phyloP scores from a whole-genome alignment of 192 early-diverging fungal genomes.

The Gonapodya sp. region DNA sequence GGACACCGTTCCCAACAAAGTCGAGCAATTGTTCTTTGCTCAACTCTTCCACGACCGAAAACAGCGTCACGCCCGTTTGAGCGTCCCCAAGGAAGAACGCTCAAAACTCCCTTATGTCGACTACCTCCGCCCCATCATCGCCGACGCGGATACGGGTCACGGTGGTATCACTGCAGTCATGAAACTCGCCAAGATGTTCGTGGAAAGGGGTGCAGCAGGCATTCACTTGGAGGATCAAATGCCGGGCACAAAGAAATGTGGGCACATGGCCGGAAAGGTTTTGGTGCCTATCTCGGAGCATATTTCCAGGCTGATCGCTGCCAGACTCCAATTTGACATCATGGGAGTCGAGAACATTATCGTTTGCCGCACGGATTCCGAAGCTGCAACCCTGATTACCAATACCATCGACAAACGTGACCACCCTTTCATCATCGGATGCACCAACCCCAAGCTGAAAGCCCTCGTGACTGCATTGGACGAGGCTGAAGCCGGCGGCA shows the following conservation, averaged over 20 bases:
- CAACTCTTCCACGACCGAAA: conserved; percentile 96
- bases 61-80: conserved; percentile 82
- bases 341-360: conserved; percentile 94
- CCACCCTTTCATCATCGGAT: conserved; percentile 91
- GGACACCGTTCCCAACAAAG: conserved; percentile 90
- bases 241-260: conserved; percentile 96
- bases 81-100: conserved; percentile 53
- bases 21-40: conserved; percentile 95
- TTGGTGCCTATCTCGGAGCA: conserved; percentile 96
- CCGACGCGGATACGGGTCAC: conserved; percentile 96
- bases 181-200: conserved; percentile 96
- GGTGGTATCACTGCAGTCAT: conserved; percentile 96
- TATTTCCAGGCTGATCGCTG: conserved; percentile 90
- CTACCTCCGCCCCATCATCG: conserved; percentile 89
- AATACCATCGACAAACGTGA: conserved; percentile 94
- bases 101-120: conserved; percentile 65
- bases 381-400: conserved; percentile 92
- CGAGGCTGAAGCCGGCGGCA: conserved; percentile 66
- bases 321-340: conserved; percentile 94
- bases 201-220: conserved; percentile 91
- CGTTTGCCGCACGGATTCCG: conserved; percentile 91
- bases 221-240: conserved; percentile 92
- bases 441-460: conserved; percentile 67
- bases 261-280: conserved; percentile 99
- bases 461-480: conserved; percentile 66